These are phyloP conservation scores for Russula foetens DNA, from an alignment of 768 basidiomycete species.

Conservation along the genomic window DNA sequence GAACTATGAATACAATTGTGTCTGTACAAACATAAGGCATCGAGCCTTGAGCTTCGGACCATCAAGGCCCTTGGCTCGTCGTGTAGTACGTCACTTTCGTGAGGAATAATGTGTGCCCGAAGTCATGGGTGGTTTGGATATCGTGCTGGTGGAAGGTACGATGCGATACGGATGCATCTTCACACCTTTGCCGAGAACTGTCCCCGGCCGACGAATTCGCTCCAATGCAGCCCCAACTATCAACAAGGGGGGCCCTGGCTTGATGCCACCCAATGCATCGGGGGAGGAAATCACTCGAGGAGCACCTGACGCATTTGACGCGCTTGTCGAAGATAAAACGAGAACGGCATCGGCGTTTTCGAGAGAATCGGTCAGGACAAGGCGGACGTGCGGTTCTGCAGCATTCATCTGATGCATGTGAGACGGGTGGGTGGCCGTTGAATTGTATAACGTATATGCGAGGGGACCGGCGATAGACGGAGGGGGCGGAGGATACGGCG, in stretches of 20 bases:
- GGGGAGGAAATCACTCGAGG: slow-evolving; percentile 14
- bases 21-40: background rate
- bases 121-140: background rate
- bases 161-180: slow-evolving; percentile 53
- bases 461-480: slow-evolving; percentile 15
- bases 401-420: background rate
- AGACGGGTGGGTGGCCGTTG: background rate
- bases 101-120: background rate
- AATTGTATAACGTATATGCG: slow-evolving; percentile 8
- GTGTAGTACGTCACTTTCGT: slow-evolving; percentile 7
- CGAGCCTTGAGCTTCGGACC: slow-evolving; percentile 1
- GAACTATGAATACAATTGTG: slow-evolving; percentile 13
- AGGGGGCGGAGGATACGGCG: slow-evolving; percentile 6
- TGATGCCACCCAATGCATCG: slow-evolving; percentile 14
- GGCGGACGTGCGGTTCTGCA: slow-evolving; percentile 13
- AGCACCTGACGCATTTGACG: slow-evolving; percentile 21
- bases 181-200: slow-evolving; percentile 37
- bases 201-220: slow-evolving; percentile 36
- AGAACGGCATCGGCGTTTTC: slow-evolving; percentile 49
- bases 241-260: slow-evolving; percentile 30
- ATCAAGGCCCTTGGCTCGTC: background rate
- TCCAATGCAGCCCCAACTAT: slow-evolving; percentile 43
- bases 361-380: slow-evolving; percentile 25
- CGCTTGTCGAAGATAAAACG: slow-evolving; percentile 31
- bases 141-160: slow-evolving; percentile 13